These are phyloP conservation scores for Fragilaria radians DNA, from an alignment of 108 stramenopile genomes.

Conservation along the genomic window DNA sequence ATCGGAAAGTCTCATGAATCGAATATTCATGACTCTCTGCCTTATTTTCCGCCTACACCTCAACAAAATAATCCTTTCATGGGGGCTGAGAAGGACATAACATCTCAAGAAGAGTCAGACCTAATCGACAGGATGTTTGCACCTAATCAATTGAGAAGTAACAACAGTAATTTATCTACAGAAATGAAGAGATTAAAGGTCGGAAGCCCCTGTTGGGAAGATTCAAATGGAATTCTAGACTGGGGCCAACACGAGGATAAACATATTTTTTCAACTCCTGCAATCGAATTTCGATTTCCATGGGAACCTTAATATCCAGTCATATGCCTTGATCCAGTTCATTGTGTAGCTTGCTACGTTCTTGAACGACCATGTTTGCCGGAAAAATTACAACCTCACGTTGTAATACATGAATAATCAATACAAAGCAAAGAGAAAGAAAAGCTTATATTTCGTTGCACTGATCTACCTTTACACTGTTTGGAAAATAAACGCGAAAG, in stretches of 20 bases:
- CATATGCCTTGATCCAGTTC: too few relatives aligned
- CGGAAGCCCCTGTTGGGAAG: neutral
- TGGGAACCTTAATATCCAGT: neutral
- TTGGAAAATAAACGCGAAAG: too few relatives aligned
- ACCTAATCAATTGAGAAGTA: neutral
- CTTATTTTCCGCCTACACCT: neutral
- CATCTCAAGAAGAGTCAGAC: conserved; percentile 21
- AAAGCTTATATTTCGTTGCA: too few relatives aligned
- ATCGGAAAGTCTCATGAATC: too few relatives aligned
- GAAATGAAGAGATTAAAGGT: neutral
- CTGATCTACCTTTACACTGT: too few relatives aligned
- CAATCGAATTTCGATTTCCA: neutral
- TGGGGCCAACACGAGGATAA: neutral
- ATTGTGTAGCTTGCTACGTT: too few relatives aligned
- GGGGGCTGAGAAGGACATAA: neutral
- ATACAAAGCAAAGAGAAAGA: too few relatives aligned
- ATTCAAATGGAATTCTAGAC: neutral
- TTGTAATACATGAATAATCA: too few relatives aligned
- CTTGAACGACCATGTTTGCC: too few relatives aligned
- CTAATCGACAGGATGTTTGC: conserved; percentile 46
- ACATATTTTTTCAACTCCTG: too few relatives aligned
- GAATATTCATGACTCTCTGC: too few relatives aligned
- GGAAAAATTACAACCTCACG: too few relatives aligned
- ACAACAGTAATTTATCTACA: neutral
- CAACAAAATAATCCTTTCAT: neutral